A percentile compares a stretch with the other conserved stretches of the same genome.
Evolutionary conservation across 129 eudicot genomes (phyloP).

Genomic region (Flaveria brownii): DNA sequence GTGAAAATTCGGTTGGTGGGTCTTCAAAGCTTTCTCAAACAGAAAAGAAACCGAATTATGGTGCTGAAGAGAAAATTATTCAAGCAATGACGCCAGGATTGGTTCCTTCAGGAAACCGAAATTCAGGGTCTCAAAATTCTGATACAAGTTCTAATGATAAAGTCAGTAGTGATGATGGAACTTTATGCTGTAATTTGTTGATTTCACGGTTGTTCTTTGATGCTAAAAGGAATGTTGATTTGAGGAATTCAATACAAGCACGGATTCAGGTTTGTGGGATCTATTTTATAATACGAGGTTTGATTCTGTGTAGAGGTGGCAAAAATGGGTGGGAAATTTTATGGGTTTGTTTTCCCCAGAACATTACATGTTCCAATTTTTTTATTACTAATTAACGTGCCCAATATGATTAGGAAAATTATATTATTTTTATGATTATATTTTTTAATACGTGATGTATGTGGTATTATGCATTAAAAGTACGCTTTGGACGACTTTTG

Average conservation of each 20-base stretch:
- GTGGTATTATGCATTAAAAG: not conserved
- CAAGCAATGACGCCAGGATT: conserved; percentile 38
- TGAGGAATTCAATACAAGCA: conserved; percentile 55
- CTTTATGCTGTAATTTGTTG: conserved; percentile 72
- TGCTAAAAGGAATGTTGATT: conserved; percentile 61
- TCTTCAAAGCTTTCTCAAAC: conserved; percentile 28
- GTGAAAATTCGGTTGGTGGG: conserved; percentile 39
- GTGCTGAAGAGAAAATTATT: conserved; percentile 41
- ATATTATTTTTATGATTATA: not conserved
- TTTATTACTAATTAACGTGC: not conserved
- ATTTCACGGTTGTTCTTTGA: conserved; percentile 85
- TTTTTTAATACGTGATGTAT: not conserved
- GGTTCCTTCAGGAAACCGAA: conserved; percentile 41
- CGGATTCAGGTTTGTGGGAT: conserved; percentile 73
- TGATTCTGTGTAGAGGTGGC: not conserved
- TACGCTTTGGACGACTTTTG: not conserved
- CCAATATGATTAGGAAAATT: not conserved
- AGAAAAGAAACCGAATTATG: conserved; percentile 38
- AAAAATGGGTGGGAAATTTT: not conserved
- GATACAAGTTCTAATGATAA: conserved; percentile 55
- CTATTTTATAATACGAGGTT: not conserved
- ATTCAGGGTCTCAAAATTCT: conserved; percentile 40
- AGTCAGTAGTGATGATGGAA: conserved; percentile 67
- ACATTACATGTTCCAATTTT: not conserved
- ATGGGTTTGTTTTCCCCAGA: not conserved